phyloP scores from a whole-genome alignment of 257 asterid species.

The Oldenlandia corymbosa region DNA sequence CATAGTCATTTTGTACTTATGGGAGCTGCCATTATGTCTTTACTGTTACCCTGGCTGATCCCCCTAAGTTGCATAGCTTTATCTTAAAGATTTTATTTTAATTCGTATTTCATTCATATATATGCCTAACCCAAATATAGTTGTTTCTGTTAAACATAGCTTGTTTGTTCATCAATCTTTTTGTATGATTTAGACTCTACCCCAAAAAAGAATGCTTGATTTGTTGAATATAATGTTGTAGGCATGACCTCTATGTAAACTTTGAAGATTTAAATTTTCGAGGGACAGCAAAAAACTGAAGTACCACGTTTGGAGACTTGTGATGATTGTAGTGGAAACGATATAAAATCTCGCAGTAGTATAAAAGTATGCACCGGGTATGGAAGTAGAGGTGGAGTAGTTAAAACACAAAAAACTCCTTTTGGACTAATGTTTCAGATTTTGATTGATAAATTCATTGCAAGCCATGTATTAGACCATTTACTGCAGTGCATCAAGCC shows the following conservation, averaged over 20 bases:
- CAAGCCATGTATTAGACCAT: not conserved
- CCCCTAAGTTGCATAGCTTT: not conserved
- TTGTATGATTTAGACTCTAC: not conserved
- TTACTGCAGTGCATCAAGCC: not conserved
- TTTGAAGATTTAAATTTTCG: constrained; percentile 85
- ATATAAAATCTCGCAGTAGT: constrained; percentile 68
- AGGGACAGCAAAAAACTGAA: constrained; percentile 63
- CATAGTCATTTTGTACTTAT: not conserved
- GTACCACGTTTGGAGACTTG: constrained; percentile 58
- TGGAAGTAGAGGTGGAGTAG: constrained; percentile 77
- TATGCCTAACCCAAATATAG: not conserved
- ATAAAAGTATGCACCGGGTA: constrained; percentile 58
- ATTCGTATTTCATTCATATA: not conserved
- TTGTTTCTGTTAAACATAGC: not conserved
- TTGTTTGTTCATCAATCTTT: not conserved
- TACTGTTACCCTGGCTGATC: not conserved
- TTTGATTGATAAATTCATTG: constrained; percentile 14
- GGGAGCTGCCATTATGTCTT: too few relatives aligned
- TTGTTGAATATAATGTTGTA: constrained; percentile 23
- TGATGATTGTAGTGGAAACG: constrained; percentile 80
- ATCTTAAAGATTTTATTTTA: not conserved
- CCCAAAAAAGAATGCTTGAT: constrained; percentile 5
- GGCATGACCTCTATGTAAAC: constrained; percentile 70
- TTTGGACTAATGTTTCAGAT: constrained; percentile 86
- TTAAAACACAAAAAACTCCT: constrained; percentile 72